Base-by-base conservation (phyloP, 768 basidiomycete species). In the Auricularia sp. region DNA sequence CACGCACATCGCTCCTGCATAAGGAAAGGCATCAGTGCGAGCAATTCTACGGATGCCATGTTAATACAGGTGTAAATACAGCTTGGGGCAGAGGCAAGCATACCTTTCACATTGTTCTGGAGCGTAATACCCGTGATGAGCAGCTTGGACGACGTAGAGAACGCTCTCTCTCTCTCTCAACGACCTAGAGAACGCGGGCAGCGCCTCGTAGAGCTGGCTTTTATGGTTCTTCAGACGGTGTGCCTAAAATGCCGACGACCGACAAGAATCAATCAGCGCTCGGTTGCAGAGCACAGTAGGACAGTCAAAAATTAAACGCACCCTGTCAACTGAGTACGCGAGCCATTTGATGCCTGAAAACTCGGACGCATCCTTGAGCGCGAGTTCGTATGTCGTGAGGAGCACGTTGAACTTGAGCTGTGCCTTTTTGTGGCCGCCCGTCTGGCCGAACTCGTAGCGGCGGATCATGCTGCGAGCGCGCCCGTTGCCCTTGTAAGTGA, bases 101-200 rank as follows among this genome's bases (percentile, higher is more conserved):
- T 29, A 94, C 95, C 95, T 81, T 94, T 98, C 70, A 99, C 96
- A 73, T 97, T 99, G 79, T 99, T 99, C 75, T 99, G 97, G 64
- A 99, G 79, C 33, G 97, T 97, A 2, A 97, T 99, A 16, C 97
- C 97, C 1, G 97, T 99, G 73, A 99, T 98, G 70, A 99, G 85
- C 64, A 99, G 82, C 77, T 96, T 94, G 44, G 90, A 94, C 3
- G 90, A 89, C 56, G 94, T 29, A 29, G 24, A 29, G 24, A 29
- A 29, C 24, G 24, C 24, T 29, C 24, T 29, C 24, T 29, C 24
- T 29, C 24, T 29, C 24, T 29, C 89, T 29, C 24, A 29, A 29
- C 24, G 24, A 29, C 24, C 24, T 29, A 59, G 86, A 83, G 79
- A 98, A 99, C 67, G 90, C 84, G 71, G 85, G 82, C 64, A 99